Conservation (phyloP, 441 rosid species). For the Pelargonium myrrhifolium region DNA sequence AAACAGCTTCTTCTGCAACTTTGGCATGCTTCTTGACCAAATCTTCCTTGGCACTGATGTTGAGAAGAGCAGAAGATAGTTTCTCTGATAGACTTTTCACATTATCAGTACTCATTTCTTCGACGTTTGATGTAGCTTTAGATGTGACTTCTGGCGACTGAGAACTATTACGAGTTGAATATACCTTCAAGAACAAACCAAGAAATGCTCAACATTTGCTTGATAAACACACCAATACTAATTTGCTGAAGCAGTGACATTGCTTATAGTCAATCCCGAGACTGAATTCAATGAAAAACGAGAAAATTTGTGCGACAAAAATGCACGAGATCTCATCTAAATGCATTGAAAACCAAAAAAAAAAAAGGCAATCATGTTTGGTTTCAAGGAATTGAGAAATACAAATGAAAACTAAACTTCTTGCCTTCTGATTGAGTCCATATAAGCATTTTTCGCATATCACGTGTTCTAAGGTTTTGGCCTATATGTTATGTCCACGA, state of each 20-base stretch:
- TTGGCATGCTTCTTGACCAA: conserved; percentile 77
- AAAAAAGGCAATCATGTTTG: neutral
- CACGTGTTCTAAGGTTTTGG: no score
- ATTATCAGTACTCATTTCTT: conserved; percentile 38
- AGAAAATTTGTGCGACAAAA: no score
- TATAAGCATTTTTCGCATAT: no score
- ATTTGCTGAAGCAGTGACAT: neutral
- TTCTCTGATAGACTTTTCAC: conserved; percentile 47
- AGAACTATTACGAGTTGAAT: conserved; percentile 30
- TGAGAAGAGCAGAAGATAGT: conserved; percentile 66
- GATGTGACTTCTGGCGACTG: conserved; percentile 52
- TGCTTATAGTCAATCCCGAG: no score
- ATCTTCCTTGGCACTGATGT: conserved; percentile 64
- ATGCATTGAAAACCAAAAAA: neutral
- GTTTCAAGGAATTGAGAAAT: no score
- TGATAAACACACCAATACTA: no score
- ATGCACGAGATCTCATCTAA: neutral
- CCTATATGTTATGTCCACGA: no score
- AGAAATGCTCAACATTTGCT: conserved; percentile 19
- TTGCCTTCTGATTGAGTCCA: no score
- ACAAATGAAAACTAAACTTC: no score
- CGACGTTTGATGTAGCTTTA: conserved; percentile 41
- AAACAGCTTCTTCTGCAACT: conserved; percentile 94
- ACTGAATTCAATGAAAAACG: neutral
- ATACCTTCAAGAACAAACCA: conserved; percentile 27